These are phyloP conservation scores for Elsinoe fawcettii DNA, from an alignment of 2,329 filamentous ascomycete genomes.

Conservation along the genomic window DNA sequence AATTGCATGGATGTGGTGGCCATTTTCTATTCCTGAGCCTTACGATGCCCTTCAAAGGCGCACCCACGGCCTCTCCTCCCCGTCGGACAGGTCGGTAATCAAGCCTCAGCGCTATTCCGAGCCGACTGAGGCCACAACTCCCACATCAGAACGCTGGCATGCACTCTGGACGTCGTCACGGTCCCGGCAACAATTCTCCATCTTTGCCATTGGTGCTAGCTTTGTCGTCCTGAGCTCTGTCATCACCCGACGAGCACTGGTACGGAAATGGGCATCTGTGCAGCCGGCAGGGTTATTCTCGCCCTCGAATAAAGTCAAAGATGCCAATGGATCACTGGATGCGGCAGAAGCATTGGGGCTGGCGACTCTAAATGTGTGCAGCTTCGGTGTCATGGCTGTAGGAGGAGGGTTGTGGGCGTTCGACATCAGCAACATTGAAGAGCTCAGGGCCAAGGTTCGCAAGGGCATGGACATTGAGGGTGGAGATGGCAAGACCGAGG, in stretches of 20 bases:
- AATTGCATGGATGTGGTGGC: constrained; percentile 8
- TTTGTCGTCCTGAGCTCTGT: constrained; percentile 67
- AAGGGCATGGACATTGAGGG: constrained; percentile 37
- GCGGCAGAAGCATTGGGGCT: constrained; percentile 77
- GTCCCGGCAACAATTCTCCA: constrained; percentile 27
- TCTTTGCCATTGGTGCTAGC: constrained; percentile 66
- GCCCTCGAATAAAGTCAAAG: constrained; percentile 46
- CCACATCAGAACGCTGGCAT: constrained; percentile 10
- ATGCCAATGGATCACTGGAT: constrained; percentile 59
- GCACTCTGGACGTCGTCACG: constrained; percentile 20
- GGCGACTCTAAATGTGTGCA: constrained; percentile 77
- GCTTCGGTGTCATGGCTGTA: constrained; percentile 63
- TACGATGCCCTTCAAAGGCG: constrained; percentile 3
- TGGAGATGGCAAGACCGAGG: constrained; percentile 40
- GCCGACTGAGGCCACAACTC: background rate
- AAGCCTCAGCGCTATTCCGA: constrained; percentile 6
- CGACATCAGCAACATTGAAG: constrained; percentile 52
- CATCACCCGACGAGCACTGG: constrained; percentile 56
- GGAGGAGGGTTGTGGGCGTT: constrained; percentile 71
- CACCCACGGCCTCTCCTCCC: background rate
- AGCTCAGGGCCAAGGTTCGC: constrained; percentile 53
- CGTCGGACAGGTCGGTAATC: background rate
- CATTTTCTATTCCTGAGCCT: constrained; percentile 10
- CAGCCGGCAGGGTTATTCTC: constrained; percentile 63
- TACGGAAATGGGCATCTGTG: constrained; percentile 52